Evolutionary conservation across 306 rosid species (phyloP).

Genomic region (Astragalus membranaceus): DNA sequence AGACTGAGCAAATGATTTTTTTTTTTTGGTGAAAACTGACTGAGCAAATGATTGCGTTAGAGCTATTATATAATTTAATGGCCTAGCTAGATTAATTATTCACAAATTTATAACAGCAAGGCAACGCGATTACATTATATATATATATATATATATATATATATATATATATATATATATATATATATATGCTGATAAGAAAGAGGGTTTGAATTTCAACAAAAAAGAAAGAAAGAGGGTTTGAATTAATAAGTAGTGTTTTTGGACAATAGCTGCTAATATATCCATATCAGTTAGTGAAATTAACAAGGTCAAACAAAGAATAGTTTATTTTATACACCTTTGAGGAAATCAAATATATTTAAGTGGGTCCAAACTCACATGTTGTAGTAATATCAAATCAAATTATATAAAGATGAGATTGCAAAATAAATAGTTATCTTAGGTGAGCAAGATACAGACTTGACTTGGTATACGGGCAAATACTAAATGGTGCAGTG

Average conservation of each 20-base stretch:
- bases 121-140: constrained; percentile 14
- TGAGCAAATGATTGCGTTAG: constrained; percentile 23
- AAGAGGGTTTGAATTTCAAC: constrained; percentile 25
- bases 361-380: constrained; percentile 34
- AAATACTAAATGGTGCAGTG: constrained; percentile 31
- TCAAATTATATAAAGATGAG: constrained; percentile 15
- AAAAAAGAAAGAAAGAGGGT: constrained; percentile 34
- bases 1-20: constrained; percentile 29
- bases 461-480: constrained; percentile 37
- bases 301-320: constrained; percentile 37
- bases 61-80: constrained; percentile 5
- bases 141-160: background rate
- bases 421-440: constrained; percentile 7
- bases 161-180: background rate
- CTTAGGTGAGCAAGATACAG: constrained; percentile 34
- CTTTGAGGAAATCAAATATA: constrained; percentile 11
- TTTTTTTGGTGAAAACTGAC: too few relatives aligned
- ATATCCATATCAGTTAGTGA: constrained; percentile 22
- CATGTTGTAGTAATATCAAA: constrained; percentile 16
- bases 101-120: constrained; percentile 23
- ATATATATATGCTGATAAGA: constrained; percentile 16
- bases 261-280: constrained; percentile 25
- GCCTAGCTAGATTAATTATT: background rate
- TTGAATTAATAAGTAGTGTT: constrained; percentile 8
- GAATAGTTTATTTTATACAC: constrained; percentile 9